A percentile compares a stretch with the other conserved stretches of the same genome.
phyloP scores from a whole-genome alignment of 2,329 filamentous ascomycete genomes.

The Beauveria rudraprayagi region DNA sequence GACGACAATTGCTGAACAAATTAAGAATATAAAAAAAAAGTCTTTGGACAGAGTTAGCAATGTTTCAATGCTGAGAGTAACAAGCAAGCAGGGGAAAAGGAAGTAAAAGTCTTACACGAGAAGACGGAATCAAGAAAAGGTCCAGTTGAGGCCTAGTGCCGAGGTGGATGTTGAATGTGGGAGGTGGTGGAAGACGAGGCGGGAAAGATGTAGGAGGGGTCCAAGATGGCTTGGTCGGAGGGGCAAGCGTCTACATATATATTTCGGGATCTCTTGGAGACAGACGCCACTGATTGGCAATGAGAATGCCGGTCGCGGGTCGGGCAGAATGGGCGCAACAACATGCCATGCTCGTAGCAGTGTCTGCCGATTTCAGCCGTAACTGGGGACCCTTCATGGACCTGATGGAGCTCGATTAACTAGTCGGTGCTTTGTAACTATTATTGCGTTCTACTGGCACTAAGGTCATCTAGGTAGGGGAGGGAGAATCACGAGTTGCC shows the following conservation, averaged over 20 bases:
- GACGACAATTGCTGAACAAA: neutral
- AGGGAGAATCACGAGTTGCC: neutral
- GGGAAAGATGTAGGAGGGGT: conserved; percentile 1
- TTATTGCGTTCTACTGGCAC: neutral
- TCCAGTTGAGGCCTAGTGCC: neutral
- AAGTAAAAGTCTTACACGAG: neutral
- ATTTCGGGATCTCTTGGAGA: neutral
- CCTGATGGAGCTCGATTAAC: conserved; percentile 2
- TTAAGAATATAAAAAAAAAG: neutral
- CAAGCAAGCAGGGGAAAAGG: neutral
- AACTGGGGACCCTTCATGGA: conserved; percentile 1
- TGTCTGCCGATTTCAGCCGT: conserved; percentile 11
- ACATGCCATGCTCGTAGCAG: conserved; percentile 1
- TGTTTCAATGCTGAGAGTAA: neutral
- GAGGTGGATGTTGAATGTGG: neutral
- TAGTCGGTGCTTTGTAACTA: neutral
- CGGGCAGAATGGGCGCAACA: neutral
- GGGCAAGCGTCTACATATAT: conserved; percentile 10
- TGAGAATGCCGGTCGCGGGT: neutral
- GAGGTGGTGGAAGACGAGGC: neutral
- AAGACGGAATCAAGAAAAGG: neutral
- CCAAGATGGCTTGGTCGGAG: neutral
- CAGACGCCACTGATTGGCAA: neutral
- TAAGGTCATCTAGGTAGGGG: neutral
- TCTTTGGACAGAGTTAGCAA: neutral